Conservation (phyloP, 2,329 filamentous ascomycete species). For the Aspergillus sp. region DNA sequence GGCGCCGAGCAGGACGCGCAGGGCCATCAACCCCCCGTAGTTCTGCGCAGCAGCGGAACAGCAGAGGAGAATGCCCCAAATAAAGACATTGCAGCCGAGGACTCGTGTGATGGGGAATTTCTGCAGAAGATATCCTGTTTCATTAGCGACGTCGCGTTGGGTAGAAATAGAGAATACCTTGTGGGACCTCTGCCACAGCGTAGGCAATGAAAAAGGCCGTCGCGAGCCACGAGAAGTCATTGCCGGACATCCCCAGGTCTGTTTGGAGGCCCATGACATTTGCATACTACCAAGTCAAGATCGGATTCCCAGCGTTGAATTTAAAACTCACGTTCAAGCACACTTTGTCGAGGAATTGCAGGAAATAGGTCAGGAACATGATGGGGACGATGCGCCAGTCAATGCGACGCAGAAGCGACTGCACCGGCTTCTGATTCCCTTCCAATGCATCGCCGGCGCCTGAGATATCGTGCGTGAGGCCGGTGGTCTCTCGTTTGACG, state of each 20-base stretch:
- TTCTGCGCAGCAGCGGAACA: conserved; percentile 49
- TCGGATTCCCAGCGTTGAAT: background rate
- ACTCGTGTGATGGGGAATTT: conserved; percentile 61
- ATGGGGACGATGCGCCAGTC: conserved; percentile 61
- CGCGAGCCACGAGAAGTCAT: conserved; percentile 63
- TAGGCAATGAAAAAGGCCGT: conserved; percentile 65
- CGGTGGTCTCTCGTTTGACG: background rate
- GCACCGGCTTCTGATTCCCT: background rate
- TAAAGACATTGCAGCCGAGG: conserved; percentile 57
- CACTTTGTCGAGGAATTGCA: conserved; percentile 66
- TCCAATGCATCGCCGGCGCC: background rate
- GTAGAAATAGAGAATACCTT: conserved; percentile 43
- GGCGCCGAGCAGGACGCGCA: conserved; percentile 59
- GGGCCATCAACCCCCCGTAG: conserved; percentile 52
- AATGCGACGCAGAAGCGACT: conserved; percentile 53
- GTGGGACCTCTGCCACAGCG: conserved; percentile 59
- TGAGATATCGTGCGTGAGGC: background rate
- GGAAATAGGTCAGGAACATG: conserved; percentile 62
- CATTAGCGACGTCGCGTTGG: background rate
- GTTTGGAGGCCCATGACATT: conserved; percentile 63
- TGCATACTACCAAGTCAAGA: conserved; percentile 52
- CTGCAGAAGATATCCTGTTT: conserved; percentile 57
- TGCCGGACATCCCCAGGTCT: conserved; percentile 56
- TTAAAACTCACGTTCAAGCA: background rate
- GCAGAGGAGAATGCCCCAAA: conserved; percentile 54